These are phyloP conservation scores for Didymella keratinophila DNA, from an alignment of 2,329 filamentous ascomycete genomes.

Conservation along the genomic window DNA sequence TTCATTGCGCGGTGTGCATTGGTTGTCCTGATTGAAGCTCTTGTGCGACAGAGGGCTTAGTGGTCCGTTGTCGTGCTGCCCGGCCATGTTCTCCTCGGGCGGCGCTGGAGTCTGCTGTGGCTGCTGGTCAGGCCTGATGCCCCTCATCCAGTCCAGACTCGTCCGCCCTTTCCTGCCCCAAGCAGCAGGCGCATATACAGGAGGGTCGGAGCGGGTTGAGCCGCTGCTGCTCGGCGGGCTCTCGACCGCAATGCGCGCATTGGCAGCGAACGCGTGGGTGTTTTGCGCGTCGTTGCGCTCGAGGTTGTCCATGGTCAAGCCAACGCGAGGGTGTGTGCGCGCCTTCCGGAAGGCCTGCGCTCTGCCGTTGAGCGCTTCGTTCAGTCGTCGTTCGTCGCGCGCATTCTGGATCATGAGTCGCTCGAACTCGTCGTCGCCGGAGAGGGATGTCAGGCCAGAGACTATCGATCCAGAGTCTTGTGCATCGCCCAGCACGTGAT, in stretches of 20 bases:
- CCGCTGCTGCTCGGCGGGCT: slow-evolving; percentile 50
- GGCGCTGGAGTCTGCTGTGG: slow-evolving; percentile 9
- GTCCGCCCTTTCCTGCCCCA: slow-evolving; percentile 58
- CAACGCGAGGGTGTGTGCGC: slow-evolving; percentile 50
- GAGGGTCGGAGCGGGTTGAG: slow-evolving; percentile 51
- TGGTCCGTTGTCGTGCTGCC: slow-evolving; percentile 35
- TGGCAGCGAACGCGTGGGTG: slow-evolving; percentile 11
- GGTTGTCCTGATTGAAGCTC: slow-evolving; percentile 25
- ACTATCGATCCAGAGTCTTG: slow-evolving; percentile 34
- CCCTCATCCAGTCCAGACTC: slow-evolving; percentile 54
- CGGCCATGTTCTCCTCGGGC: slow-evolving; percentile 22
- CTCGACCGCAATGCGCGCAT: slow-evolving; percentile 29
- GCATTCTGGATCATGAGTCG: slow-evolving; percentile 54
- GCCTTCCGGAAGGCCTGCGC: slow-evolving; percentile 55
- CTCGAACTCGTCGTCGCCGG: slow-evolving; percentile 57
- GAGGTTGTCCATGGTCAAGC: slow-evolving; percentile 54
- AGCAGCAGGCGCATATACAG: slow-evolving; percentile 54
- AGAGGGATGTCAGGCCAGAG: slow-evolving; percentile 50
- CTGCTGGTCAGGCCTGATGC: slow-evolving; percentile 44
- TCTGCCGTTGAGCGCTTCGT: slow-evolving; percentile 45
- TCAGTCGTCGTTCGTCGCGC: slow-evolving; percentile 53
- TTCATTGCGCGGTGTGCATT: slow-evolving; percentile 37
- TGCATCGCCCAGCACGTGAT: slow-evolving; percentile 34
- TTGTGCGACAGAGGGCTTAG: slow-evolving; percentile 52
- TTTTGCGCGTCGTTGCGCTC: slow-evolving; percentile 46